Base-by-base conservation (phyloP, 2,329 filamentous ascomycete genomes). In the Neofusicoccum sp. region DNA sequence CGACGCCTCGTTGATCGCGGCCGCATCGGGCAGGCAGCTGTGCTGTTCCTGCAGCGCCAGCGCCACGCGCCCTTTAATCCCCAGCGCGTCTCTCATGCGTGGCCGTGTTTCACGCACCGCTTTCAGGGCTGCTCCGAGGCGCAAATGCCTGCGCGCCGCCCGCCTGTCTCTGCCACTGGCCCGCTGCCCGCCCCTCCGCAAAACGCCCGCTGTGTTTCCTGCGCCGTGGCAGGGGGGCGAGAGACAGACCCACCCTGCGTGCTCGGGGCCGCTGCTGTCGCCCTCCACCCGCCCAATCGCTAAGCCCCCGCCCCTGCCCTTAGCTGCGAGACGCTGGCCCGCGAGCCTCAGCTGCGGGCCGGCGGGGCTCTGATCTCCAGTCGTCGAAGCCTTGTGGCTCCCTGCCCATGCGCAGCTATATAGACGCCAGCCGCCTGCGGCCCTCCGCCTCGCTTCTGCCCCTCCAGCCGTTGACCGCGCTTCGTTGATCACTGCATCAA, bases 391-490 rank as follows among this genome's bases (percentile, higher is more conserved):
- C 51, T 20, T 41, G 51, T 43, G 38, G n/a, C 51, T 44, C 38
- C 26, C 49, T 41, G 36, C 16, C 38, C 49, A 54, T 31, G 36
- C 49, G 14, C 44, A 31, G 36, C n/a, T 56, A 56, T 56, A 56
- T 44, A 56, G 38, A 7, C 49, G 48, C 58, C 40, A 40, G 48
- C n/a, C 43, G 20, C 58, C 7, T 24, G 24, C 49, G 48, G 48
- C 59, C n/a, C 33, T 54, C 49, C 59, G 33, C 30, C 54, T 31
- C 14, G 24, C 31, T 28, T 40, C 41, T 33, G 16, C 33, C 16
- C 12, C 5, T 48, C 58, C 48, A 60, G 58, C 58, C 58, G 47
- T 51, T 60, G 45, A 54, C 45, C 58, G 58, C 38, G 58, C 58
- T 45, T 56, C 31, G 57, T 48, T 59, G 57, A 59, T 49, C 43